Evolutionary conservation across 352 stramenopile species (phyloP).

Genomic region (Pelagophyceae sp.): DNA sequence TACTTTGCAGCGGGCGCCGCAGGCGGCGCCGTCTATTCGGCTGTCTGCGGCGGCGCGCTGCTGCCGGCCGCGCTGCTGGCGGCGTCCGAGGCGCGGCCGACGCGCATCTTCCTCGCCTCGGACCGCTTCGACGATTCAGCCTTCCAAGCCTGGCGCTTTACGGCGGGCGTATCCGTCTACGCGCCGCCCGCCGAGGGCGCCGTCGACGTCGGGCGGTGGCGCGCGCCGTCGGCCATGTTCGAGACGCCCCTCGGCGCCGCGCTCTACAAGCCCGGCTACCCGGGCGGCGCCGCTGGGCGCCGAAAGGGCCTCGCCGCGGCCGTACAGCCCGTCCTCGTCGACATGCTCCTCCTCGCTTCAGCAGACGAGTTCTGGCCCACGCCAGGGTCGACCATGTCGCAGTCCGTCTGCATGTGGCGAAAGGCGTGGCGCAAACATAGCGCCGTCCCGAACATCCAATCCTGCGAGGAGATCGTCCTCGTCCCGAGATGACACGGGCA

Average conservation of each 20-base stretch:
- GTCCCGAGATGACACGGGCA: too few relatives aligned
- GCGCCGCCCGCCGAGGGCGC: neutral
- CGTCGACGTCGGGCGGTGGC: neutral
- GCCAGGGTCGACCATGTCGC: slow-evolving; percentile 18
- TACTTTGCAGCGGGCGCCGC: neutral
- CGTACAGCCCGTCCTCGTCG: slow-evolving; percentile 13
- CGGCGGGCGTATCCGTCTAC: neutral
- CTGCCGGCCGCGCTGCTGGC: neutral
- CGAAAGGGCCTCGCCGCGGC: neutral
- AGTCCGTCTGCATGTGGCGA: slow-evolving; percentile 17
- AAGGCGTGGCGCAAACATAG: neutral
- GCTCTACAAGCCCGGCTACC: neutral
- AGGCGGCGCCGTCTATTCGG: neutral
- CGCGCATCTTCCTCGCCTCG: neutral
- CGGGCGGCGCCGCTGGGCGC: neutral
- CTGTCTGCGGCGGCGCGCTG: neutral
- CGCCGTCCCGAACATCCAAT: neutral
- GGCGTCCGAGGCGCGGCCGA: neutral
- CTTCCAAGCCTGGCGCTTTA: neutral
- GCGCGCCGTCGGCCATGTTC: slow-evolving; percentile 11
- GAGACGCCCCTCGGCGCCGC: neutral
- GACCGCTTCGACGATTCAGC: neutral
- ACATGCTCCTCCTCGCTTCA: slow-evolving; percentile 8
- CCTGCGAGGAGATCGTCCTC: slow-evolving; percentile 10
- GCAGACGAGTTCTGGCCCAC: neutral